Base-by-base conservation (phyloP, 805 yeast genomes). In the Teunomyces panamensis region DNA sequence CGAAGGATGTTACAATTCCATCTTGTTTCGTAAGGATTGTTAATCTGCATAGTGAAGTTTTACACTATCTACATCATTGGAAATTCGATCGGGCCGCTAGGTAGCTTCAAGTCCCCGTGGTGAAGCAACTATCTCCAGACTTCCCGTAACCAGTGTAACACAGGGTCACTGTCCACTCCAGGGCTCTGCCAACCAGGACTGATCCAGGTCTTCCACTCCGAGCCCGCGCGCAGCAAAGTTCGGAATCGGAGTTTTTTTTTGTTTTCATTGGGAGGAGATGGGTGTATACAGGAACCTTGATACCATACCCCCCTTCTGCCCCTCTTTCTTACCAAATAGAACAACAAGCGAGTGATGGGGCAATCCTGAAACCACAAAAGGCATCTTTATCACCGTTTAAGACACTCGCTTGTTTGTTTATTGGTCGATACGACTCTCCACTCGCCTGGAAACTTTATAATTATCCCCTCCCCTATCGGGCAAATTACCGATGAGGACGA, bases 191-290 rank as follows among this genome's bases (percentile, higher is more conserved):
- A 26, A 39, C 11, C 17, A 8, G 42, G 17, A 13, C 26, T 41
- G 43, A 17, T 10, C 30, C 16, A 17, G 34, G 16, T 11, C 16
- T 27, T 29, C 26, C 43, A 27, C 16, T 16, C 16, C 26, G 20
- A 41, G 33, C 28, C 44, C 36, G 44, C 43, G 39, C 33, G 26
- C 39, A 32, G 34, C 34, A 32, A 29, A 32, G 32, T 35, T 44
- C 48, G 51, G 48, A 42, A 28, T 48, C 51, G 51, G 51, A 48
- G 43, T 48, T 48, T 44, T 48, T n/a, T 32, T 32, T 32, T n/a
- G 16, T 8, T 10, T 14, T 13, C 17, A 8, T 14, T 4, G 17
- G 14, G 9, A n/a, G n/a, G 34, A 16, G 34, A 32, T 13, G 14
- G 9, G 9, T 8, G 14, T 32, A 16, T 32, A 16, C 34, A 32